Evolutionary conservation across 2,329 filamentous ascomycete species (phyloP).

Genomic region (Claviceps sp.): DNA sequence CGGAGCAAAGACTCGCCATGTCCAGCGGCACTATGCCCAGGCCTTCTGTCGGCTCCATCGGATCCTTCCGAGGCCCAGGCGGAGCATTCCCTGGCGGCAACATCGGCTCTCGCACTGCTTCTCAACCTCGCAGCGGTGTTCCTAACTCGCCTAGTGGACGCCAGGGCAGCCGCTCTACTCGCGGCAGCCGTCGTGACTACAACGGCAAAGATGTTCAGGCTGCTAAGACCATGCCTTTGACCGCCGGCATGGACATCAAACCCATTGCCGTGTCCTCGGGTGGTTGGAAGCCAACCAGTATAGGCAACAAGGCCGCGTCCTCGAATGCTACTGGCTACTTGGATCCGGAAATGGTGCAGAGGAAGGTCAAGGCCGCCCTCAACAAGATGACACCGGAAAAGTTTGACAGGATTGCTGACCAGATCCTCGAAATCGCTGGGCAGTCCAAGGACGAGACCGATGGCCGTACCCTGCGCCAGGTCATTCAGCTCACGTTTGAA

Average conservation of each 20-base stretch:
- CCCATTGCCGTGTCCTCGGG: slow-evolving; percentile 56
- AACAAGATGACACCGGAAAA: slow-evolving; percentile 99
- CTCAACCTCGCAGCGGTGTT: slow-evolving; percentile 42
- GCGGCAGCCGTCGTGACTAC: slow-evolving; percentile 51
- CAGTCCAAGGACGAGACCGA: slow-evolving; percentile 95
- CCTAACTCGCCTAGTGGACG: slow-evolving; percentile 55
- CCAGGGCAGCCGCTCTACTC: slow-evolving; percentile 46
- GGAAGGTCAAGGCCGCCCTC: slow-evolving; percentile 94
- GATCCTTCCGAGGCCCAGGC: slow-evolving; percentile 26
- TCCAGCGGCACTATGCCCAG: slow-evolving; percentile 38
- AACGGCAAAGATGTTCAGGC: slow-evolving; percentile 52
- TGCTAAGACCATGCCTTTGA: slow-evolving; percentile 85
- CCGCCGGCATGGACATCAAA: slow-evolving; percentile 68
- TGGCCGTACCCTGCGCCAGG: slow-evolving; percentile 86
- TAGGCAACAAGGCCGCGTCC: slow-evolving; percentile 33
- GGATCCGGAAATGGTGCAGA: slow-evolving; percentile 86
- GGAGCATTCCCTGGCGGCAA: slow-evolving; percentile 48
- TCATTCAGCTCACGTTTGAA: slow-evolving; percentile 97
- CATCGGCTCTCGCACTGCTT: slow-evolving; percentile 51
- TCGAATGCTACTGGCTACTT: slow-evolving; percentile 39
- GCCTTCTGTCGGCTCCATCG: slow-evolving; percentile 27
- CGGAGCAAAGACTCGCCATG: slow-evolving; percentile 60
- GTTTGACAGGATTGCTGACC: slow-evolving; percentile 87
- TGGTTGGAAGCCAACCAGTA: slow-evolving; percentile 81
- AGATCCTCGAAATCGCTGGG: slow-evolving; percentile 81